Percentiles rank a stretch among this genome's conserved stretches.
phyloP scores from a whole-genome alignment of 495 filamentous ascomycete genomes.

The Aspergillus olivimuriae region DNA sequence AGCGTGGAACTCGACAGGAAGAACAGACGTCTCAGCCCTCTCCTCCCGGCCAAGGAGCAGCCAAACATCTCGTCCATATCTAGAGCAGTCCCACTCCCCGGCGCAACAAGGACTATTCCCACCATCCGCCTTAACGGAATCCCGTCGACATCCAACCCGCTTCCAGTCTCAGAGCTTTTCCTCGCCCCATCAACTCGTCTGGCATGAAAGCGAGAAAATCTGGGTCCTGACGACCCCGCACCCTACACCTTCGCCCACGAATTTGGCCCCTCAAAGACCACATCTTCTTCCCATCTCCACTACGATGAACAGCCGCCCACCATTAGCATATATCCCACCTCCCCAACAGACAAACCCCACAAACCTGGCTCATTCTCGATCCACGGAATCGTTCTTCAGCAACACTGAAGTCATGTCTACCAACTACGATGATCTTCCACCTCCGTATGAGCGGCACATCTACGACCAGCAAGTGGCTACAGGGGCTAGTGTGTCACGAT shows the following conservation, averaged over 20 bases:
- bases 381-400: slow-evolving; percentile 1
- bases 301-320: neutral
- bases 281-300: neutral
- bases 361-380: neutral
- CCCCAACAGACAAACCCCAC: neutral
- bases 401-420: neutral
- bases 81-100: too few species aligned
- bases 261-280: neutral
- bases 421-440: slow-evolving; percentile 8
- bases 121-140: neutral
- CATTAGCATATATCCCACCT: neutral
- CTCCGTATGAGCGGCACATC: slow-evolving; percentile 16
- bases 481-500: slow-evolving; percentile 7
- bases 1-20: too few species aligned
- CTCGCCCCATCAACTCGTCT: slow-evolving; percentile 13
- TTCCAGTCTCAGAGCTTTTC: slow-evolving; percentile 3
- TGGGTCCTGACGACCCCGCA: slow-evolving; percentile 10
- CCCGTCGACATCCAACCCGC: neutral
- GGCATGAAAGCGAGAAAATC: slow-evolving; percentile 16
- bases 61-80: neutral
- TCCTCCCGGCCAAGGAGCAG: neutral
- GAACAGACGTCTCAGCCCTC: neutral
- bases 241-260: neutral
- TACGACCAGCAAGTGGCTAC: slow-evolving; percentile 11
- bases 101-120: neutral